Percentiles rank a stretch among this genome's conserved stretches.
Evolutionary conservation across 2,329 filamentous ascomycete species (phyloP).

Genomic region (Penicillium janthinellum): DNA sequence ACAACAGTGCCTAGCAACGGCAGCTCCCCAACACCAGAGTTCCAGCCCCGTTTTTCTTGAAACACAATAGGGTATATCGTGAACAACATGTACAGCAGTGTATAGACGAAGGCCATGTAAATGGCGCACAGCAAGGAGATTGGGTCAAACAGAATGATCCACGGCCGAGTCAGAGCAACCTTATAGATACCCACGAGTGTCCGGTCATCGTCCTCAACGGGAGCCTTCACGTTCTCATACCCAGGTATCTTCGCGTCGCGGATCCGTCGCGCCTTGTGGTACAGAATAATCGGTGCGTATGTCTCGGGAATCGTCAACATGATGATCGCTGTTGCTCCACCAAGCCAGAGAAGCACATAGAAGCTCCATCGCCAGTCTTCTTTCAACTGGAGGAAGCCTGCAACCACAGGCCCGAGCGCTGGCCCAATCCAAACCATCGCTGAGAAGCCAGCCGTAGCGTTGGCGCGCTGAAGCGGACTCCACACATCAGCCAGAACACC

Average conservation of each 20-base stretch:
- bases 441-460: slow-evolving; percentile 57
- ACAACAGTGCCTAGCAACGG: slow-evolving; percentile 46
- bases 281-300: slow-evolving; percentile 53
- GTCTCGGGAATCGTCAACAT: slow-evolving; percentile 65
- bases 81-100: slow-evolving; percentile 60
- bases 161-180: slow-evolving; percentile 56
- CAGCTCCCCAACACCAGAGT: slow-evolving; percentile 55
- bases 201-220: slow-evolving; percentile 51
- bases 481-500: slow-evolving; percentile 59
- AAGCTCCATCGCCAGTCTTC: slow-evolving; percentile 51
- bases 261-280: slow-evolving; percentile 57
- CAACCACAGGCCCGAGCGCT: slow-evolving; percentile 56
- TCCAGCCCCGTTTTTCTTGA: slow-evolving; percentile 57
- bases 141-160: slow-evolving; percentile 58
- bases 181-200: slow-evolving; percentile 52
- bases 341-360: slow-evolving; percentile 48
- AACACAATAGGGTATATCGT: slow-evolving; percentile 58
- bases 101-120: slow-evolving; percentile 59
- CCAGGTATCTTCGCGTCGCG: slow-evolving; percentile 52
- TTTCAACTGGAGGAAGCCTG: slow-evolving; percentile 60
- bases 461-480: slow-evolving; percentile 55
- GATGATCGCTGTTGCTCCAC: slow-evolving; percentile 38
- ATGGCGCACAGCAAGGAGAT: slow-evolving; percentile 57
- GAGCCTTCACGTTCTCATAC: slow-evolving; percentile 55
- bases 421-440: slow-evolving; percentile 59